Conservation (phyloP, 768 basidiomycete genomes). For the Naganishia onofrii region DNA sequence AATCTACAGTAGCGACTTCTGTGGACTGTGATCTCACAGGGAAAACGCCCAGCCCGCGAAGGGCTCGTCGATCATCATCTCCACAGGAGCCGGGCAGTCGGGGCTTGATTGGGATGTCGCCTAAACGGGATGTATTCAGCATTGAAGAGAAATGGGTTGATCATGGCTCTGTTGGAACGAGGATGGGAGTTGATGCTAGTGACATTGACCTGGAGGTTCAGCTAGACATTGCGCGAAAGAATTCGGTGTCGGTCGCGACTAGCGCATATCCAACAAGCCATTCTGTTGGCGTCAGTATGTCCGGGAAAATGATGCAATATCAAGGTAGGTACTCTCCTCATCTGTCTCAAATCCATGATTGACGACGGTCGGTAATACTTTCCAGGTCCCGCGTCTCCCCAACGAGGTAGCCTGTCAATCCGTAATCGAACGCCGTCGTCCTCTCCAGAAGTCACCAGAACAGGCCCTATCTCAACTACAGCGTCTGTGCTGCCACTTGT, state of each 20-base stretch:
- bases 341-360: neutral
- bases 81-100: neutral
- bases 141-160: neutral
- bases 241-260: slow-evolving; percentile 57
- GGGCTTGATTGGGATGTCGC: slow-evolving; percentile 2
- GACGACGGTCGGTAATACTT: neutral
- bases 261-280: neutral
- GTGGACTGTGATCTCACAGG: neutral
- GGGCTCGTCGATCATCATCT: neutral
- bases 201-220: slow-evolving; percentile 67
- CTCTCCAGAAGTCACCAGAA: neutral
- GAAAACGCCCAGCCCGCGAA: slow-evolving; percentile 12
- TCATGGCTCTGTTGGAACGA: slow-evolving; percentile 46
- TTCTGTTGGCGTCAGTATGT: neutral
- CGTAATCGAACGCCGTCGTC: slow-evolving; percentile 27
- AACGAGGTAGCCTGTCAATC: slow-evolving; percentile 5
- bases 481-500: neutral
- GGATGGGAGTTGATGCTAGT: slow-evolving; percentile 47
- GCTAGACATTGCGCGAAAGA: slow-evolving; percentile 76
- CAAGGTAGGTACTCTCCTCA: neutral
- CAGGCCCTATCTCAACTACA: neutral
- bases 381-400: slow-evolving; percentile 17
- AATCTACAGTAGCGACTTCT: slow-evolving; percentile 61
- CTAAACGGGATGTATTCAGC: slow-evolving; percentile 8
- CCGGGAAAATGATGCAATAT: neutral